These are phyloP conservation scores for Lagerstroemia speciosa DNA, from an alignment of 345 rosid species.

Conservation along the genomic window DNA sequence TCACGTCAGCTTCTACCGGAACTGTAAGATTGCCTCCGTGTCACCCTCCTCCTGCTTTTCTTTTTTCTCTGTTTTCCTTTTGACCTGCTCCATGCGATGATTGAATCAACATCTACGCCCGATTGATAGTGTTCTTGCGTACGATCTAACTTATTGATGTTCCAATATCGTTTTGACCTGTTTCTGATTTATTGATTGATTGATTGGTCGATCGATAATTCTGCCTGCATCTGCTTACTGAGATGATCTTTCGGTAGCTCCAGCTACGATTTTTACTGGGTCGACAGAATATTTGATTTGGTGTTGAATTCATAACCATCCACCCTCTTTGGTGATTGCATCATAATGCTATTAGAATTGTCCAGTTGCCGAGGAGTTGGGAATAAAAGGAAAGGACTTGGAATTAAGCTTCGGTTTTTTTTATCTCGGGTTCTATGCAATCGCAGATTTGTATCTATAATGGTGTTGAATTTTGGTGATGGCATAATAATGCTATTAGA, in stretches of 20 bases:
- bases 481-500: too few species aligned
- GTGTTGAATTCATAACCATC: too few species aligned
- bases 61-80: neutral
- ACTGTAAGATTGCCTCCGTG: conserved; percentile 20
- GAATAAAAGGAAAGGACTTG: too few species aligned
- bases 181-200: too few species aligned
- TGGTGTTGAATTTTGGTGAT: too few species aligned
- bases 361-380: neutral
- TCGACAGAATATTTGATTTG: too few species aligned
- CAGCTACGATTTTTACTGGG: neutral
- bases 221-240: neutral
- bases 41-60: neutral
- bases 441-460: neutral
- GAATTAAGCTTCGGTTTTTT: too few species aligned
- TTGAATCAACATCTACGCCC: neutral
- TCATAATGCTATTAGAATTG: neutral
- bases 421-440: too few species aligned
- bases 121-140: neutral
- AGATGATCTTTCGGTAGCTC: neutral
- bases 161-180: neutral
- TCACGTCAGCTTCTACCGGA: conserved; percentile 35
- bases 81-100: neutral
- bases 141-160: neutral
- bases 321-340: too few species aligned
- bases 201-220: too few species aligned